Base-by-base conservation (phyloP, 2,329 filamentous ascomycete species). In the Alternaria sp. region DNA sequence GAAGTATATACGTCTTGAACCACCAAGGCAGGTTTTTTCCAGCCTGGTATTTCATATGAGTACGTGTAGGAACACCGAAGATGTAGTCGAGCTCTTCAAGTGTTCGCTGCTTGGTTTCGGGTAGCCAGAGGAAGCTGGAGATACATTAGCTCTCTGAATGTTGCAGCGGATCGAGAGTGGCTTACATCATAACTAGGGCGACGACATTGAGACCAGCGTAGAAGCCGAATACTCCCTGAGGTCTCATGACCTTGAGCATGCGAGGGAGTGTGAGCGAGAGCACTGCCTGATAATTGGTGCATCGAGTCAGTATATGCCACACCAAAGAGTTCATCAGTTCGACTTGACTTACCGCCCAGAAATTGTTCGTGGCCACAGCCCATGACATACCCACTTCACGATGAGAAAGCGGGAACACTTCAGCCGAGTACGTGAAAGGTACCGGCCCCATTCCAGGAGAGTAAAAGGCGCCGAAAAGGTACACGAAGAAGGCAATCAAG, bases 341-440 rank as follows among this genome's bases (percentile, higher is more conserved):
- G 25, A 17, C 6, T 15, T 32, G 13, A 17, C 11, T 21, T 21
- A 19, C 26, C 8, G 81, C 85, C 79, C 85, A 87, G 78, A 85
- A 86, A 65, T 90, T 81, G 65, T 88, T 90, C 0, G 88, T 91
- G 2, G 89, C 88, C 9, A 91, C 89, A 8, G 89, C 87, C 79
- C 86, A 91, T 0, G 85, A 86, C 90, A 92, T 92, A 60, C 90
- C 90, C 23, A 91, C 84, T 73, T 92, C 90, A 71, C 90, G 85
- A 74, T 92, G 89, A 2, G 88, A 90, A 1, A 91, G 84, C 0
- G 90, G 90, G 74, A 90, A 92, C 2, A 91, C 88, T 75, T 92
- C 90, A 45, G 90, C 8, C 4, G 71, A 73, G 59, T 73, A 73
- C 3, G 69, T 68, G 49, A 73, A 73, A 0, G 69, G 68, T 10